Percentiles rank a stretch among this genome's conserved stretches.
These are phyloP conservation scores for Ramalina peruviana DNA, from an alignment of 495 filamentous ascomycete species.

Conservation along the genomic window DNA sequence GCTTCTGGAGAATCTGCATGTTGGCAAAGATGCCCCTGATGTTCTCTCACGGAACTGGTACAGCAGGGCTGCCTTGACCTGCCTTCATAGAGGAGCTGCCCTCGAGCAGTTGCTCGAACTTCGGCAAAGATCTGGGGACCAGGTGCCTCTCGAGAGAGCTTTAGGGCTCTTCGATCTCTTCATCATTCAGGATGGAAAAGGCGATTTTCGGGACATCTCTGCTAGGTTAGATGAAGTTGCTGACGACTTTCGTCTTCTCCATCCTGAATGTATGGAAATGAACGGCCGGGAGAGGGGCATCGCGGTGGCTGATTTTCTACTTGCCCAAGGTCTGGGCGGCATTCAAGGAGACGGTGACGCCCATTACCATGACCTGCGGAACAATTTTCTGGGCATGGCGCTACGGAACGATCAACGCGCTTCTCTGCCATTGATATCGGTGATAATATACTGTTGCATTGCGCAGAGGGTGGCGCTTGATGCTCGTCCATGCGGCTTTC, in stretches of 20 bases:
- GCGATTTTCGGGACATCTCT: conserved; percentile 60
- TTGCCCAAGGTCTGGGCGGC: conserved; percentile 50
- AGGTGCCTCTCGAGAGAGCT: conserved; percentile 54
- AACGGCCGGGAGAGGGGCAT: conserved; percentile 52
- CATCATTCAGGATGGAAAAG: conserved; percentile 51
- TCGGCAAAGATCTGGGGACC: conserved; percentile 24
- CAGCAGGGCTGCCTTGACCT: conserved; percentile 53
- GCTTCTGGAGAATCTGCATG: conserved; percentile 48
- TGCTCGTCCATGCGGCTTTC: conserved; percentile 60
- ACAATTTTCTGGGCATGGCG: conserved; percentile 70
- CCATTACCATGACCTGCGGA: conserved; percentile 64
- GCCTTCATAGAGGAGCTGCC: conserved; percentile 69
- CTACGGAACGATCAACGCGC: conserved; percentile 46
- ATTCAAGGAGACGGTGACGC: conserved; percentile 40
- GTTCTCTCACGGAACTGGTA: conserved; percentile 64
- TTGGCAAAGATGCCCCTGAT: conserved; percentile 51
- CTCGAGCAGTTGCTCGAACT: conserved; percentile 59
- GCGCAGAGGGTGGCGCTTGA: conserved; percentile 52
- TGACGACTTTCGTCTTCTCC: conserved; percentile 30
- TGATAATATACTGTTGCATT: conserved; percentile 56
- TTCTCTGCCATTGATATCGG: conserved; percentile 66
- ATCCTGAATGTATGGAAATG: conserved; percentile 32
- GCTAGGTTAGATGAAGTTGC: conserved; percentile 50
- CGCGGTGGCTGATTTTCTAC: conserved; percentile 51
- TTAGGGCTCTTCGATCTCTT: conserved; percentile 81